Evolutionary conservation across 2,329 filamentous ascomycete genomes (phyloP).

Genomic region (Fusarium pininemorale): DNA sequence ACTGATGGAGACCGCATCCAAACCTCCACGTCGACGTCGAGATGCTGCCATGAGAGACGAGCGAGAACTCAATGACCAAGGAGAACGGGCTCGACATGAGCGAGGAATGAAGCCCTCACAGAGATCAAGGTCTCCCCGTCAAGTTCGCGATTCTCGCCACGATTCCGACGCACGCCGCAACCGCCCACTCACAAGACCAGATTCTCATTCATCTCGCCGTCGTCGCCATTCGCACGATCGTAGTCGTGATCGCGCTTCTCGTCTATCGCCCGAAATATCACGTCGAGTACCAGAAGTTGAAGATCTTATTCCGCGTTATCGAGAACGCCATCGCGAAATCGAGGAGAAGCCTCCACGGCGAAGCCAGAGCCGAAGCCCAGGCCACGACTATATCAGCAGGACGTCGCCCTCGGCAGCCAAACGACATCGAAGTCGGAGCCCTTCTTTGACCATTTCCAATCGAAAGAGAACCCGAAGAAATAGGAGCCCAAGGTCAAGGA

Average conservation of each 20-base stretch:
- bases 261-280: constrained; percentile 40
- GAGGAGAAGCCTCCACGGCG: constrained; percentile 47
- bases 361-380: constrained; percentile 48
- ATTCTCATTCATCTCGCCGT: constrained; percentile 47
- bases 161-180: constrained; percentile 44
- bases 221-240: constrained; percentile 52
- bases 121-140: constrained; percentile 46
- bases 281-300: constrained; percentile 45
- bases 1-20: constrained; percentile 44
- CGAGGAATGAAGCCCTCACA: constrained; percentile 47
- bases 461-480: constrained; percentile 53
- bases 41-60: constrained; percentile 55
- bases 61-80: constrained; percentile 49
- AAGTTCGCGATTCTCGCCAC: constrained; percentile 43
- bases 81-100: constrained; percentile 50
- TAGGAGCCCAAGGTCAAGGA: constrained; percentile 50
- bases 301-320: constrained; percentile 52
- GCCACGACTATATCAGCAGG: constrained; percentile 39
- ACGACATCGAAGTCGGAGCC: constrained; percentile 54
- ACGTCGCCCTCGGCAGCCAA: constrained; percentile 53
- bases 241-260: constrained; percentile 47
- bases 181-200: constrained; percentile 47
- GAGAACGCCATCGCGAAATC: constrained; percentile 45
- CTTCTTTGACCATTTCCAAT: constrained; percentile 49
- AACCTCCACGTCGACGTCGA: constrained; percentile 49